A percentile compares a stretch with the other conserved stretches of the same genome.
These are phyloP conservation scores for Bipolaris bicolor DNA, from an alignment of 2,329 filamentous ascomycete genomes.

Conservation along the genomic window DNA sequence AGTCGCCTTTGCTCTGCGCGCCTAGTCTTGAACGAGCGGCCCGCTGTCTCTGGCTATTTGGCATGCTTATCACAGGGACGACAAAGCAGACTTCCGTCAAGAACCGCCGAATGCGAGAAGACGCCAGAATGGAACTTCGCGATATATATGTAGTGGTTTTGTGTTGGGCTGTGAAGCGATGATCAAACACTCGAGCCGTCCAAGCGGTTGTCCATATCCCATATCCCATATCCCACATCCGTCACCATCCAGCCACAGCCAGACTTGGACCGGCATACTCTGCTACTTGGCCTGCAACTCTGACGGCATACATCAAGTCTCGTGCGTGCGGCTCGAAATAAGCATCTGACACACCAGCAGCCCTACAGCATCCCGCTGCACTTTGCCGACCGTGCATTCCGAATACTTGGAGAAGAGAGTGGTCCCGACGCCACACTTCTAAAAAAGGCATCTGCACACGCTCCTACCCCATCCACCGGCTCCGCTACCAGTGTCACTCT, in stretches of 20 bases:
- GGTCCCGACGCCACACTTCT: slow-evolving; percentile 35
- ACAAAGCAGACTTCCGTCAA: slow-evolving; percentile 23
- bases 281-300: slow-evolving; percentile 9
- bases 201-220: not conserved
- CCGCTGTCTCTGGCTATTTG: slow-evolving; percentile 26
- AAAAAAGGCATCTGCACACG: slow-evolving; percentile 35
- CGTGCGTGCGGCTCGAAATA: slow-evolving; percentile 44
- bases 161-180: not conserved
- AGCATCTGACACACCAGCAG: slow-evolving; percentile 50
- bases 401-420: slow-evolving; percentile 21
- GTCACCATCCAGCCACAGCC: not conserved
- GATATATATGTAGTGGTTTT: slow-evolving; percentile 20
- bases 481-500: slow-evolving; percentile 27
- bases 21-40: slow-evolving; percentile 21
- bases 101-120: slow-evolving; percentile 15
- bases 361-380: slow-evolving; percentile 31
- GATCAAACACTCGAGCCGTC: not conserved
- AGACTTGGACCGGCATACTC: not conserved
- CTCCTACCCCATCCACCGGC: slow-evolving; percentile 22
- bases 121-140: slow-evolving; percentile 11
- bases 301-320: slow-evolving; percentile 20
- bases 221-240: not conserved
- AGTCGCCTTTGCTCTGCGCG: slow-evolving; percentile 18
- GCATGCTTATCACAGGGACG: slow-evolving; percentile 38
- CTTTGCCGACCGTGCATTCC: slow-evolving; percentile 22